A percentile compares a stretch with the other conserved stretches of the same genome.
Conservation (phyloP, 495 filamentous ascomycete species). For the Xylaria venustula region DNA sequence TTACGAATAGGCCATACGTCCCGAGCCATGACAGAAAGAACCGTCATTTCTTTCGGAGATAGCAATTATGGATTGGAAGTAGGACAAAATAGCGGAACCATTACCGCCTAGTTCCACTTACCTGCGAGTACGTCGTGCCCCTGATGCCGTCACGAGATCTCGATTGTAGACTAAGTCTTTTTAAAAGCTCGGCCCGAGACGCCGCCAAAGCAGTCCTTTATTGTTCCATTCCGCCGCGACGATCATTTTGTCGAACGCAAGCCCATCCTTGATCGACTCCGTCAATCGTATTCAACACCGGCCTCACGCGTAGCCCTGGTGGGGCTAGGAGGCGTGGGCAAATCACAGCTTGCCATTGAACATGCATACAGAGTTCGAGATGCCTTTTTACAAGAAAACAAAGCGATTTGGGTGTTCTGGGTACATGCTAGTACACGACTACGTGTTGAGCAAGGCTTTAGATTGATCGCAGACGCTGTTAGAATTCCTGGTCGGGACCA, state of each 20-base stretch:
- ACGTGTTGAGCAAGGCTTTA: constrained; percentile 39
- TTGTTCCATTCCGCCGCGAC: constrained; percentile 37
- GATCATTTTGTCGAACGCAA: constrained; percentile 31
- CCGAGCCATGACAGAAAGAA: neutral
- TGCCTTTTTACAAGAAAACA: neutral
- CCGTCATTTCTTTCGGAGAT: constrained; percentile 24
- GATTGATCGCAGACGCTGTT: constrained; percentile 34
- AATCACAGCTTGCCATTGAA: constrained; percentile 36
- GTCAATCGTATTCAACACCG: constrained; percentile 25
- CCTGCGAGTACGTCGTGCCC: constrained; percentile 25
- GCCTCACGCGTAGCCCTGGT: constrained; percentile 19
- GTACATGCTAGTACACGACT: constrained; percentile 35
- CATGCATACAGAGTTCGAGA: constrained; percentile 31
- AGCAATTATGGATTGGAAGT: constrained; percentile 28
- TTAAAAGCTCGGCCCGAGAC: constrained; percentile 24
- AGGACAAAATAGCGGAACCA: constrained; percentile 29
- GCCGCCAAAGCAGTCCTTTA: constrained; percentile 21
- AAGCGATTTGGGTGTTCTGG: constrained; percentile 40
- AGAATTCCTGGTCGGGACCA: constrained; percentile 36
- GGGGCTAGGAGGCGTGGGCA: constrained; percentile 26
- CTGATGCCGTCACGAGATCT: constrained; percentile 18
- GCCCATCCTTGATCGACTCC: constrained; percentile 29
- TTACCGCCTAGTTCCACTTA: constrained; percentile 25
- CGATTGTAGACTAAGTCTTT: constrained; percentile 15
- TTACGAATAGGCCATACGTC: too few relatives aligned